A percentile compares a stretch with the other conserved stretches of the same genome.
These are phyloP conservation scores for Skeletonema potamos DNA, from an alignment of 108 stramenopile species.

Conservation along the genomic window DNA sequence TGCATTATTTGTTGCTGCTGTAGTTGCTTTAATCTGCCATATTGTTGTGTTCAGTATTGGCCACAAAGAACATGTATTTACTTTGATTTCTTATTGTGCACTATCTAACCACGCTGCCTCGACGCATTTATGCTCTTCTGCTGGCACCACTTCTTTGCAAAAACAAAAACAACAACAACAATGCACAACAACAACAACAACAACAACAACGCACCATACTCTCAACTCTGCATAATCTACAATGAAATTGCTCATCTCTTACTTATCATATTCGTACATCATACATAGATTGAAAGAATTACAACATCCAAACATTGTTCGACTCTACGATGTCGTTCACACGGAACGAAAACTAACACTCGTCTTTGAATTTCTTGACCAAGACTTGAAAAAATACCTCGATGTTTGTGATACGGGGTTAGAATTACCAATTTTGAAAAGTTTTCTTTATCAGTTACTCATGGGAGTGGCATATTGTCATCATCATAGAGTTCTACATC, in stretches of 20 bases:
- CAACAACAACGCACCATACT: too few relatives aligned
- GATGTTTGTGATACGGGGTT: slow-evolving; percentile 95
- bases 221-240: neutral
- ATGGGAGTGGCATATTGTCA: slow-evolving; percentile 98
- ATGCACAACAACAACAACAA: too few relatives aligned
- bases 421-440: slow-evolving; percentile 89
- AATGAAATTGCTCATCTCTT: neutral
- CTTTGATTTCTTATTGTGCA: too few relatives aligned
- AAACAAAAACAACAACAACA: too few relatives aligned
- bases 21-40: neutral
- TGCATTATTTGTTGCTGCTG: neutral
- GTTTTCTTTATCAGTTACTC: slow-evolving; percentile 94
- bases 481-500: slow-evolving; percentile 94
- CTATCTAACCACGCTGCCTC: too few relatives aligned
- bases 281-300: slow-evolving; percentile 78
- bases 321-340: slow-evolving; percentile 98
- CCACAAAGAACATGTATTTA: too few relatives aligned
- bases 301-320: slow-evolving; percentile 95
- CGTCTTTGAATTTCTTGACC: slow-evolving; percentile 99
- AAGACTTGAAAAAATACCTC: slow-evolving; percentile 96
- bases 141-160: too few relatives aligned
- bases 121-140: neutral
- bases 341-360: slow-evolving; percentile 95
- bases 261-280: neutral
- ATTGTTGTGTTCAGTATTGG: too few relatives aligned